These are phyloP conservation scores for Cucumis melo DNA, from an alignment of 306 rosid genomes.

Conservation along the genomic window DNA sequence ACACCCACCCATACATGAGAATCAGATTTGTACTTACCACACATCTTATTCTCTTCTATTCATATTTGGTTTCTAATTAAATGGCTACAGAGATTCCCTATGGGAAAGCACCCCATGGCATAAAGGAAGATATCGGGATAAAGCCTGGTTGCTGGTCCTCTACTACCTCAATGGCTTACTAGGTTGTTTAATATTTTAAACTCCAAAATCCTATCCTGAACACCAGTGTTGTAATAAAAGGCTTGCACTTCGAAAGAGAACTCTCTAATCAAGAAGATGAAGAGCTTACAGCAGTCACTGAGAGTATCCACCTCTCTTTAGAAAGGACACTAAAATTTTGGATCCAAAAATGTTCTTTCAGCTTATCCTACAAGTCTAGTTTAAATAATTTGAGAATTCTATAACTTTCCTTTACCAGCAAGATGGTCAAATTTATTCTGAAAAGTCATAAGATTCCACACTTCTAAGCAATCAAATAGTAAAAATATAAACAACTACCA, in stretches of 20 bases:
- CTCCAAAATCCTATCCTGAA: not conserved
- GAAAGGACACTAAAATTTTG: not conserved
- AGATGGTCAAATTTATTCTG: not conserved
- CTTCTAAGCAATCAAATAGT: not conserved
- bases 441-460: not conserved
- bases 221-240: not conserved
- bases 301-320: not conserved
- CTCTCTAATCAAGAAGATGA: not conserved
- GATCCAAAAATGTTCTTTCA: not conserved
- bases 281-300: not conserved
- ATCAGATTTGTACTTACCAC: not conserved
- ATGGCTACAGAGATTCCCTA: not conserved
- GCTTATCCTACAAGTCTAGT: not conserved
- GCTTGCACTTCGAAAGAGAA: not conserved
- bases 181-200: not conserved
- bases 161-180: not conserved
- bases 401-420: not conserved
- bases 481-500: not conserved
- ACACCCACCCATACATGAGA: not conserved
- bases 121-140: not conserved
- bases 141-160: not conserved
- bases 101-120: not conserved
- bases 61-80: not conserved
- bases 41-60: not conserved
- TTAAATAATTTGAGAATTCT: not conserved